Conservation (phyloP, 305 asterid species). For the Fraxinus sp. region DNA sequence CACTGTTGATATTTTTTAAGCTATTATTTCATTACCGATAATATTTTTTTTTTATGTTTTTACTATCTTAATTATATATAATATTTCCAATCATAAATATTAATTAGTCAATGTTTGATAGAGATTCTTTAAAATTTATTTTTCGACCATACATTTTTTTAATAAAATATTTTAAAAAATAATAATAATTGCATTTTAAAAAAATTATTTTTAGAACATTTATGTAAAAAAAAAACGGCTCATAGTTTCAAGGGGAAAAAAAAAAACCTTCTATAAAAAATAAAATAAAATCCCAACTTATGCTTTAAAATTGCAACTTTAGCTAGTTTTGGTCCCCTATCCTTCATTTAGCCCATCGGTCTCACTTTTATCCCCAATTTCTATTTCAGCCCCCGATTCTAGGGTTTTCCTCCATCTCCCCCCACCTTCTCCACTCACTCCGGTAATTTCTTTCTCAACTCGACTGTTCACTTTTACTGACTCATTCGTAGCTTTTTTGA, state of each 20-base stretch:
- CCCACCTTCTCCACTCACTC: conserved; percentile 27
- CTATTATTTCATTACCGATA: background rate
- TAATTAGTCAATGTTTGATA: background rate
- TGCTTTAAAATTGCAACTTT: background rate
- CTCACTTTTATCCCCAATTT: conserved; percentile 10
- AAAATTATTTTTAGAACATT: no score
- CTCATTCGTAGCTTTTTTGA: background rate
- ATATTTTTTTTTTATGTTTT: background rate
- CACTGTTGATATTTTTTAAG: background rate
- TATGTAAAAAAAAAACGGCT: background rate
- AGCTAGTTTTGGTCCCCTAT: background rate
- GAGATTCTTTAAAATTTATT: no score
- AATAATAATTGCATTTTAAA: no score
- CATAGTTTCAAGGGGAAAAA: background rate
- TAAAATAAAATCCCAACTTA: background rate
- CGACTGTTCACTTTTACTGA: conserved; percentile 10
- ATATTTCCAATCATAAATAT: no score
- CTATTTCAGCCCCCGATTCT: conserved; percentile 47
- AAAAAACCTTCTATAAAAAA: background rate
- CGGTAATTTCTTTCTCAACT: conserved; percentile 33
- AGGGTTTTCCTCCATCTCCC: conserved; percentile 50
- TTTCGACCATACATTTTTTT: background rate
- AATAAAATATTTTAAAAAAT: no score
- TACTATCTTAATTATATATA: no score
- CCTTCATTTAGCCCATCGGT: background rate